Percentiles rank a stretch among this genome's conserved stretches.
These are phyloP conservation scores for Periconia sp. DNA, from an alignment of 2,329 filamentous ascomycete genomes.

Conservation along the genomic window DNA sequence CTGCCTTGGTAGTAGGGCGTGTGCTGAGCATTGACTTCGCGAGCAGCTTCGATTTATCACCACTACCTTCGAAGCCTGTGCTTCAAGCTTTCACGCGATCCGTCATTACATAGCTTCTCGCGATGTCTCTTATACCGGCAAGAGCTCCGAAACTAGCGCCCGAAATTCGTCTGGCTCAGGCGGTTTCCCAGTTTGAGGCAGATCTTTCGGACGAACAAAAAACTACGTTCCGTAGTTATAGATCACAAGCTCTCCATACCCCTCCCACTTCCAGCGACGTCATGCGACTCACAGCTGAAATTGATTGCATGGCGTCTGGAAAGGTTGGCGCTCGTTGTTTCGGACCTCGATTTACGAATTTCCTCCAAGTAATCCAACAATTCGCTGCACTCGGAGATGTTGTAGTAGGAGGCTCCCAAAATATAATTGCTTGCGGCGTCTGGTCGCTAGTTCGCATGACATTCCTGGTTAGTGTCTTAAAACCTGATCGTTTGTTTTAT, in stretches of 20 bases:
- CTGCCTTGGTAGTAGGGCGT: slow-evolving; percentile 4
- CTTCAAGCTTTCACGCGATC: neutral
- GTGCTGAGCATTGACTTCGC: no score
- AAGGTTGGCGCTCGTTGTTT: slow-evolving; percentile 39
- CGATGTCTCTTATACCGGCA: slow-evolving; percentile 14
- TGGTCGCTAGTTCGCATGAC: slow-evolving; percentile 51
- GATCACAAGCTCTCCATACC: slow-evolving; percentile 14
- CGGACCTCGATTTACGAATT: slow-evolving; percentile 49
- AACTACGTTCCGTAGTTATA: slow-evolving; percentile 27
- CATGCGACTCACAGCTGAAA: slow-evolving; percentile 49
- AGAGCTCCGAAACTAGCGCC: slow-evolving; percentile 35
- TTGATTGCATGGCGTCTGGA: slow-evolving; percentile 31
- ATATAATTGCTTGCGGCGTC: slow-evolving; percentile 51
- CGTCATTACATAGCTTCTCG: slow-evolving; percentile 3
- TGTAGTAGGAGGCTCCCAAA: slow-evolving; percentile 51
- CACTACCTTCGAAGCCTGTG: neutral
- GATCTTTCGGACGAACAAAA: slow-evolving; percentile 47
- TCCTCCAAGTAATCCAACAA: slow-evolving; percentile 49
- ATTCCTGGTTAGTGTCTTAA: slow-evolving; percentile 41
- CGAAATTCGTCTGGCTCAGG: slow-evolving; percentile 49
- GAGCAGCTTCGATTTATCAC: neutral
- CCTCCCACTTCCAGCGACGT: slow-evolving; percentile 45
- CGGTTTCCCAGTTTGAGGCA: slow-evolving; percentile 49
- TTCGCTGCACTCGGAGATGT: slow-evolving; percentile 50
- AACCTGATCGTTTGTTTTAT: slow-evolving; percentile 5